These are phyloP conservation scores for Saccharomyces mikatae DNA, from an alignment of 805 yeast genomes.

Conservation along the genomic window DNA sequence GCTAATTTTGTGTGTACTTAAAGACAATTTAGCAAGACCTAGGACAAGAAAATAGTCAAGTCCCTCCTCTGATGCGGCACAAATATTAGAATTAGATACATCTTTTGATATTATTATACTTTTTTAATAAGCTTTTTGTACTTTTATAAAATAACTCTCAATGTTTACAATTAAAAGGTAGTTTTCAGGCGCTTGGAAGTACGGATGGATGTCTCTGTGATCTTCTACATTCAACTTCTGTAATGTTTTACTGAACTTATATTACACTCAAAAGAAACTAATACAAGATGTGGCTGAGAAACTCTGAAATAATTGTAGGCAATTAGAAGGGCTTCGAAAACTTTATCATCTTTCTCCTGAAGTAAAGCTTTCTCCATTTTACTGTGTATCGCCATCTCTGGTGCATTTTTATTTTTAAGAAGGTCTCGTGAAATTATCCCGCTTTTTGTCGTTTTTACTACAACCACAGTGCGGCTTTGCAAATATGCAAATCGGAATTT, in stretches of 20 bases:
- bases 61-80: neutral
- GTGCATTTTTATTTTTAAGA: neutral
- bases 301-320: neutral
- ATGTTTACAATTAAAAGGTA: neutral
- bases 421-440: neutral
- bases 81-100: neutral
- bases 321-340: neutral
- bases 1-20: conserved; percentile 4
- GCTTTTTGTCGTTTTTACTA: neutral
- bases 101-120: neutral
- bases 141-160: neutral
- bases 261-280: neutral
- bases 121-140: neutral
- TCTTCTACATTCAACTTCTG: neutral
- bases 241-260: neutral
- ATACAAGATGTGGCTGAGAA: neutral
- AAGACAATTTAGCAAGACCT: conserved; percentile 6
- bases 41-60: neutral
- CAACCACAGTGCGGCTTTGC: neutral
- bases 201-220: no score
- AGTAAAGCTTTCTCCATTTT: neutral
- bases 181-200: no score
- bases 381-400: neutral
- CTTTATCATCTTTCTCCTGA: neutral
- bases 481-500: neutral